Base-by-base conservation (phyloP, 2,329 filamentous ascomycete genomes). In the Epichloe elymi region DNA sequence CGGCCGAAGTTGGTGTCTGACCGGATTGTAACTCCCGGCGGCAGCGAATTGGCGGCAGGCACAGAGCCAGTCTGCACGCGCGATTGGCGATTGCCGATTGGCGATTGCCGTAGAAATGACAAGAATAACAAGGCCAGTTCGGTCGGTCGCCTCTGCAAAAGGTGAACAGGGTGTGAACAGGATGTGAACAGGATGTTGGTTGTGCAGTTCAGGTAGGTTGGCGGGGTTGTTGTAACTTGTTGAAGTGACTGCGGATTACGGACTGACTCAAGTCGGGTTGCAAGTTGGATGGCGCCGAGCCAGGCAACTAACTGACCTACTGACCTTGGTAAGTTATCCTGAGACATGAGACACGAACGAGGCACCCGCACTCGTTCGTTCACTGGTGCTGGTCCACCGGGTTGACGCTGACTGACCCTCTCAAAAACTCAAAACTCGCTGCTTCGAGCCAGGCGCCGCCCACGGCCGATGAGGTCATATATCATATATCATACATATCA, bases 61-160 rank as follows among this genome's bases (percentile, higher is more conserved):
- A 17, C 49, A 43, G 49, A 36, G 38, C 49, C 49, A 46, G 49
- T 42, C 49, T 46, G 37, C 49, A 42, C n/a, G 26, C 38, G 40
- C 43, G n/a, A 23, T 14, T 5, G 19, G 26, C 26, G 26, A 26
- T 8, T 26, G 7, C 7, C 26, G 26, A 26, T 8, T 26, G 26
- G 7, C 26, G 26, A 26, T 14, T 5, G 19, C 6, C 12, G 14
- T 6, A 8, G 14, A 10, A 35, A 37, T 23, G 10, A 19, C 42
- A 30, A 35, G 5, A 40, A 23, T 7, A 12, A 20, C n/a, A 30
- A 40, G n/a, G 23, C n/a, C 23, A 23, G 23, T 23, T 7, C 23
- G 7, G 23, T 26, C 23, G 23, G 23, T 7, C 23, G 6, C 23
- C 23, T 26, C 14, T 36, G n/a, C 20, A 12, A 19, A 19, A 35